Percentiles rank a stretch among this genome's conserved stretches.
Evolutionary conservation across 306 rosid genomes (phyloP).

Genomic region (Pyrus betulifolia): DNA sequence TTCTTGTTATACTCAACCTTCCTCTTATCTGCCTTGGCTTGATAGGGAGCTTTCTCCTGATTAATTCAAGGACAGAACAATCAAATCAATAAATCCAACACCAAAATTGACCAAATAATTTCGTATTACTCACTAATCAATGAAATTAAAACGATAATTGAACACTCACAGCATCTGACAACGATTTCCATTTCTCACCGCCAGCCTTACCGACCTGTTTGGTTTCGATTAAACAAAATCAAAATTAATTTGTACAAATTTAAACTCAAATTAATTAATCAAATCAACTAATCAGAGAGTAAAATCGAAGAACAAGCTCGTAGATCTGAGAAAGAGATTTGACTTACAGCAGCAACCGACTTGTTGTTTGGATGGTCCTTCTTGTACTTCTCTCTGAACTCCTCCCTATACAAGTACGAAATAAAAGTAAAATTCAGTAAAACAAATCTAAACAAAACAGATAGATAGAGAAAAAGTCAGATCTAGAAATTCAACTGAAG

Average conservation of each 20-base stretch:
- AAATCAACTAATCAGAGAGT: neutral
- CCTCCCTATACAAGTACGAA: constrained; percentile 38
- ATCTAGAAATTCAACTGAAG: neutral
- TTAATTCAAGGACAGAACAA: neutral
- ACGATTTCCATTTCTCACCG: constrained; percentile 64
- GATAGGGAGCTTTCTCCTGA: constrained; percentile 76
- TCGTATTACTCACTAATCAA: neutral
- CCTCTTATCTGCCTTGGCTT: constrained; percentile 66
- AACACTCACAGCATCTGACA: constrained; percentile 77
- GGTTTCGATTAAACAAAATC: neutral
- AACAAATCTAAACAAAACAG: neutral
- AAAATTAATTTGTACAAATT: too few relatives aligned
- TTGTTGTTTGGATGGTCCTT: constrained; percentile 75
- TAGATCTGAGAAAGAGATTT: neutral
- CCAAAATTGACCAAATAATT: neutral
- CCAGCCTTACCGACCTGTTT: constrained; percentile 86
- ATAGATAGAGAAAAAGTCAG: neutral
- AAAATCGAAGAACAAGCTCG: neutral
- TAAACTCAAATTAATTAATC: neutral
- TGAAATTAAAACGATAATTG: rapidly evolving
- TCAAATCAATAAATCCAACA: neutral
- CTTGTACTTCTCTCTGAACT: constrained; percentile 64
- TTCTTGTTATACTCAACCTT: constrained; percentile 52
- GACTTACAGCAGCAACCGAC: constrained; percentile 64
- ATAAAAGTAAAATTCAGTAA: neutral